Evolutionary conservation across 73 alveolate species (phyloP).

Genomic region (Paramecium octaurelia): DNA sequence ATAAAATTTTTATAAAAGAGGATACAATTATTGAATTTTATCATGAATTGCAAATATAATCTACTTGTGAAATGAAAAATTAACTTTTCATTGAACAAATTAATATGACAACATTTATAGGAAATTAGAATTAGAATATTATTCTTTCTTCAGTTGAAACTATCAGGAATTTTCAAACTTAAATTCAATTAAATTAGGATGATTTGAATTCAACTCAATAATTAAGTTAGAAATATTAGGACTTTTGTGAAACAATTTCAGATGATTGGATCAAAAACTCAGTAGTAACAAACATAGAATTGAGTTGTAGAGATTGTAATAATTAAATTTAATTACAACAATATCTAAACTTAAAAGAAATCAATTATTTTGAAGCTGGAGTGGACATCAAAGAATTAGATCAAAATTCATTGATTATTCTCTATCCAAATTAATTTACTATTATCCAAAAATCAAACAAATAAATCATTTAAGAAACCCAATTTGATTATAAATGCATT

Average conservation of each 20-base stretch:
- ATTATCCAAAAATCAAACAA: not conserved
- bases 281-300: not conserved
- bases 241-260: not conserved
- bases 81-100: not conserved
- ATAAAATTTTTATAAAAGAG: not conserved
- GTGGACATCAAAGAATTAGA: not conserved
- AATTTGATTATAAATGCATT: not conserved
- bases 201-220: not conserved
- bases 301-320: not conserved
- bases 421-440: not conserved
- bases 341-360: not conserved
- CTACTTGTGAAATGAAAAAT: not conserved
- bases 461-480: not conserved
- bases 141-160: not conserved
- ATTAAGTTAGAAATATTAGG: not conserved
- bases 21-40: not conserved
- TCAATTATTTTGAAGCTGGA: not conserved
- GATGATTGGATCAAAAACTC: not conserved
- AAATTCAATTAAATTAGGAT: not conserved
- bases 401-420: not conserved
- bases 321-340: not conserved
- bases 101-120: not conserved
- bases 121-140: not conserved
- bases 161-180: not conserved
- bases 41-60: not conserved